Percentiles rank a stretch among this genome's conserved stretches.
These are phyloP conservation scores for Cairneyella variabilis DNA, from an alignment of 495 filamentous ascomycete genomes.

Conservation along the genomic window DNA sequence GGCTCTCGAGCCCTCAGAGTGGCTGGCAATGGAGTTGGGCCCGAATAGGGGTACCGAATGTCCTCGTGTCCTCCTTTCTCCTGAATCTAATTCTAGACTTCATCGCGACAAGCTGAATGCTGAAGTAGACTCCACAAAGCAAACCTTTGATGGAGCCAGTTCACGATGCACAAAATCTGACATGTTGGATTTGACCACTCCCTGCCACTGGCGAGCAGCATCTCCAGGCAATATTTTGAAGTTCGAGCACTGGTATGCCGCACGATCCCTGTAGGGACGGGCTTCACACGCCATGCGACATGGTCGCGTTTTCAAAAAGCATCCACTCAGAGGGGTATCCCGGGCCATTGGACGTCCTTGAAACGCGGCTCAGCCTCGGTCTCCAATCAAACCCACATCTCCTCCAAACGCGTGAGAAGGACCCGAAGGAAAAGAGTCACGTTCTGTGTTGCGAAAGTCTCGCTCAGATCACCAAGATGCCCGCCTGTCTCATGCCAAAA, in stretches of 20 bases:
- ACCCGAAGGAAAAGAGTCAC: conserved; percentile 10
- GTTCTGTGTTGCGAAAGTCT: conserved; percentile 6
- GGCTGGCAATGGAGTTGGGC: no score
- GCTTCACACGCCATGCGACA: conserved; percentile 18
- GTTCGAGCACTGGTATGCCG: conserved; percentile 6
- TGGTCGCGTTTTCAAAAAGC: conserved; percentile 22
- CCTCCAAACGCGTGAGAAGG: conserved; percentile 17
- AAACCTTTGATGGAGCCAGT: no score
- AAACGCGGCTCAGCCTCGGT: conserved; percentile 20
- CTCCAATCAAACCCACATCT: conserved; percentile 17
- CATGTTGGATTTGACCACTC: no score
- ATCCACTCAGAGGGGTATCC: conserved; percentile 8
- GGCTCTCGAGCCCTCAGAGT: no score
- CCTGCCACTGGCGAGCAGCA: no score
- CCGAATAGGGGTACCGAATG: no score
- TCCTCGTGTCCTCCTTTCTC: neutral
- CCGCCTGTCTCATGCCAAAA: neutral
- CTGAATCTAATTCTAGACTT: neutral
- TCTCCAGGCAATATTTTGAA: neutral
- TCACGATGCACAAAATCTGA: neutral
- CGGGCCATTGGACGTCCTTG: neutral
- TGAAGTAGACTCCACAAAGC: no score
- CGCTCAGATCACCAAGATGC: neutral
- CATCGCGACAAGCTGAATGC: neutral
- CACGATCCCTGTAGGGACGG: conserved; percentile 14